These are phyloP conservation scores for Dittrichia graveolens DNA, from an alignment of 129 eudicot species.

Conservation along the genomic window DNA sequence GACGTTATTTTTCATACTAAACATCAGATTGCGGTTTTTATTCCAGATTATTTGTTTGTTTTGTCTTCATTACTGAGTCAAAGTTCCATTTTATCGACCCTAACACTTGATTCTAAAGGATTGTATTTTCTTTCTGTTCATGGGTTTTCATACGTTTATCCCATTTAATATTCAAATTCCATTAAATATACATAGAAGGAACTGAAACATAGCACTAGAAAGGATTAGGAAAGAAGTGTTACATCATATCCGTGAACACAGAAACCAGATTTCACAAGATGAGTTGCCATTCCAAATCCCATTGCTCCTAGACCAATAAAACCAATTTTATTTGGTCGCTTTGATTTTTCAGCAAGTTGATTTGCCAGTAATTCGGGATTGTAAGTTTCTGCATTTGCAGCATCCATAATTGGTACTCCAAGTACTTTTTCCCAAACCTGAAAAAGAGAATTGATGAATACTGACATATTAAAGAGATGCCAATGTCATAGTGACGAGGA, in stretches of 20 bases:
- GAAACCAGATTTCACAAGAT: constrained; percentile 81
- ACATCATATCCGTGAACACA: constrained; percentile 83
- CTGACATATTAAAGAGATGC: neutral
- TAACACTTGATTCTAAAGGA: too few species aligned
- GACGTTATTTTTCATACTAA: too few species aligned
- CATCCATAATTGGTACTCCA: constrained; percentile 70
- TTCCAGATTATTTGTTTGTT: too few species aligned
- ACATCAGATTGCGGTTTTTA: too few species aligned
- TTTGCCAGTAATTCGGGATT: constrained; percentile 72
- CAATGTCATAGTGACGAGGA: constrained; percentile 17
- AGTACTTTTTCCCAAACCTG: constrained; percentile 85
- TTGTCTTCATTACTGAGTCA: too few species aligned
- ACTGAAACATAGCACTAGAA: neutral
- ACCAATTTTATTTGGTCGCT: constrained; percentile 60
- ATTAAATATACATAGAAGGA: neutral
- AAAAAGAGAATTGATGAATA: constrained; percentile 20
- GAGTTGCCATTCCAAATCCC: constrained; percentile 99
- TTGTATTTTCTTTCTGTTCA: too few species aligned
- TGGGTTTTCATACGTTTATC: neutral
- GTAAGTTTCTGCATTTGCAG: constrained; percentile 76
- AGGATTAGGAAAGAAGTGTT: constrained; percentile 25
- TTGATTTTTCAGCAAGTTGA: constrained; percentile 49
- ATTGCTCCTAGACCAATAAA: constrained; percentile 99
- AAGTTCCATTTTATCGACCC: too few species aligned
- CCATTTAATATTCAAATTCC: neutral